Conservation (phyloP, 306 rosid genomes). For the Citrullus mucosospermus region DNA sequence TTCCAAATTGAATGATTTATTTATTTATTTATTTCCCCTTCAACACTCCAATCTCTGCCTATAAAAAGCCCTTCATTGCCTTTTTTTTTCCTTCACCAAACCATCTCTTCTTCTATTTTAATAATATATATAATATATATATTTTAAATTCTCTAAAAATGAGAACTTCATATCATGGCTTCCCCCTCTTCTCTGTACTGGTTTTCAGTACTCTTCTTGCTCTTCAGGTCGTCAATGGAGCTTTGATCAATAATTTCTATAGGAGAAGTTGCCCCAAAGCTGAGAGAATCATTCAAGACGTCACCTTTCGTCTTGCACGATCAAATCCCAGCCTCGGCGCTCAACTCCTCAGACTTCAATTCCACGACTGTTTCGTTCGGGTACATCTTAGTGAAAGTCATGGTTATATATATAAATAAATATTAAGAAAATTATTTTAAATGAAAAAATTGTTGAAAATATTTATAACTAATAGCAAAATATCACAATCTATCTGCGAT, state of each 20-base stretch:
- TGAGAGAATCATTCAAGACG: slow-evolving; percentile 3
- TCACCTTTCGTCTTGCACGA: slow-evolving; percentile 9
- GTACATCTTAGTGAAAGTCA: neutral
- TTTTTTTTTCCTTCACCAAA: neutral
- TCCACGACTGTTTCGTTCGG: slow-evolving; percentile 35
- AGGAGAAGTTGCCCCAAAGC: slow-evolving; percentile 11
- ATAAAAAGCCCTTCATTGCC: neutral
- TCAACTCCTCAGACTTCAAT: slow-evolving; percentile 29
- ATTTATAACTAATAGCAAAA: no score
- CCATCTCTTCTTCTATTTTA: neutral
- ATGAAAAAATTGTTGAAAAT: no score
- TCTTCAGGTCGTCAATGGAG: neutral
- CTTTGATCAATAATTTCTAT: slow-evolving; percentile 8
- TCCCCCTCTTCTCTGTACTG: neutral
- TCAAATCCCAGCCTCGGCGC: slow-evolving; percentile 10
- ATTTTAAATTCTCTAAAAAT: neutral
- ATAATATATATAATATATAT: no score
- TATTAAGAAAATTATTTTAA: no score
- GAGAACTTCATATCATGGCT: neutral
- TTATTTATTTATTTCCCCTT: neutral
- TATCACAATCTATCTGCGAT: no score
- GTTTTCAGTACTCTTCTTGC: slow-evolving; percentile 8
- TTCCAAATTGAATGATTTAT: neutral
- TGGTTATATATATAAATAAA: no score
- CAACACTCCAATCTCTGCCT: neutral